Conservation (phyloP, 371 early-diverging fungal species). For the Mucor lusitanicus region DNA sequence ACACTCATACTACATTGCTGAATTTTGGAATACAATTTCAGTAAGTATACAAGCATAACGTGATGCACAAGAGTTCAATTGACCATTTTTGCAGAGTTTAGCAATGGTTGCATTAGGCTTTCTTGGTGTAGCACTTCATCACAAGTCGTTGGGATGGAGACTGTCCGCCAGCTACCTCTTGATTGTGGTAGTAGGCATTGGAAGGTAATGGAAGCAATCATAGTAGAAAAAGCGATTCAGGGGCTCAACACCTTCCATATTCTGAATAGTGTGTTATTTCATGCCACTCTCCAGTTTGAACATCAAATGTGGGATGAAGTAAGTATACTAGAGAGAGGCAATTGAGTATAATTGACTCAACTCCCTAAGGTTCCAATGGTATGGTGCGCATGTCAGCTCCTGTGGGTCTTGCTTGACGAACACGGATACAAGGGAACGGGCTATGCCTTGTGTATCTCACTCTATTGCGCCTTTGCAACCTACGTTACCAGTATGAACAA, state of each 20-base stretch:
- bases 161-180: constrained; percentile 39
- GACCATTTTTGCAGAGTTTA: constrained; percentile 15
- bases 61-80: neutral
- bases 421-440: constrained; percentile 24
- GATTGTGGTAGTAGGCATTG: constrained; percentile 46
- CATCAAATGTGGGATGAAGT: constrained; percentile 56
- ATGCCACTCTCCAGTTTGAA: constrained; percentile 12
- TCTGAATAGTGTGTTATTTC: constrained; percentile 1
- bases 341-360: neutral
- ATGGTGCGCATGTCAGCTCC: constrained; percentile 37
- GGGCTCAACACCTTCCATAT: neutral
- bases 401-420: constrained; percentile 36
- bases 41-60: constrained; percentile 17
- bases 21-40: constrained; percentile 47
- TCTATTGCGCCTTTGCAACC: constrained; percentile 42
- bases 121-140: constrained; percentile 35
- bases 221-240: neutral
- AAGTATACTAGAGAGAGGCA: neutral
- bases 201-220: constrained; percentile 32
- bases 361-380: constrained; percentile 40
- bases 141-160: constrained; percentile 36
- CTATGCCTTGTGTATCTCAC: constrained; percentile 19
- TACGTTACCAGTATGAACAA: constrained; percentile 40
- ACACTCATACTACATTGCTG: constrained; percentile 36
- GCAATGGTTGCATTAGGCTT: constrained; percentile 44